Evolutionary conservation across 139 green algal species (phyloP), one percentile per base, ranked within the genome.

Genomic region (Trebouxia sp.): DNA sequence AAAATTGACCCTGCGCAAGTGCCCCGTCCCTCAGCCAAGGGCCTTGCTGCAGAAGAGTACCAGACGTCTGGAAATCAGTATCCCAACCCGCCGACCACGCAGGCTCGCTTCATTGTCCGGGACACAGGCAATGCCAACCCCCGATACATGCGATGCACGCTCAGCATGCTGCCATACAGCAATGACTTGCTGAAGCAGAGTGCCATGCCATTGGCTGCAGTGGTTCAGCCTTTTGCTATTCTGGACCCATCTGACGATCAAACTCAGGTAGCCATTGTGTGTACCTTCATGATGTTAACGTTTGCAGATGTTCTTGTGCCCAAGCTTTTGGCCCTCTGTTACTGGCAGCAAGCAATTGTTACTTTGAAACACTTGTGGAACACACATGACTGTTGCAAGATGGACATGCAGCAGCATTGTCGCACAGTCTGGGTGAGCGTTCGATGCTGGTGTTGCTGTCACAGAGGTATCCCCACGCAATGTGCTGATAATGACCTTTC

Each of bases 201-300:
- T 24, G 82, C 79, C 41, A 94, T 99, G 91, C 95, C 96, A 39
- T 80, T 99, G 50, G 91, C 90, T 12, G 65, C 96, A 3, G 80
- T 97, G 24, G 84, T 98, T 50, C 87, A 92, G 79, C 95, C 95
- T 0, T 80, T 99, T 67, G 95, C 93, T 1, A 81, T 94, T 55
- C 86, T 86, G 2, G 88, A 94, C 62, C 89, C 91, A 0, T 82
- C 84, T 5, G 94, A 98, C 41, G 92, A 94, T 17, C 83, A 84
- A 7, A 85, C 98, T 0, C 83, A 85, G 83, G 91, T 97, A 43
- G 83, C 6, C 10, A 2, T 35, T n/a, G n/a, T n/a, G n/a, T n/a
- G n/a, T n/a, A n/a, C n/a, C n/a, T n/a, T n/a, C n/a, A n/a, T n/a
- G n/a, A n/a, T n/a, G n/a, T n/a, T n/a, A n/a, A n/a, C n/a, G n/a